A percentile compares a stretch with the other conserved stretches of the same genome.
Conservation (phyloP, 495 filamentous ascomycete genomes). For the Poronia punctata region DNA sequence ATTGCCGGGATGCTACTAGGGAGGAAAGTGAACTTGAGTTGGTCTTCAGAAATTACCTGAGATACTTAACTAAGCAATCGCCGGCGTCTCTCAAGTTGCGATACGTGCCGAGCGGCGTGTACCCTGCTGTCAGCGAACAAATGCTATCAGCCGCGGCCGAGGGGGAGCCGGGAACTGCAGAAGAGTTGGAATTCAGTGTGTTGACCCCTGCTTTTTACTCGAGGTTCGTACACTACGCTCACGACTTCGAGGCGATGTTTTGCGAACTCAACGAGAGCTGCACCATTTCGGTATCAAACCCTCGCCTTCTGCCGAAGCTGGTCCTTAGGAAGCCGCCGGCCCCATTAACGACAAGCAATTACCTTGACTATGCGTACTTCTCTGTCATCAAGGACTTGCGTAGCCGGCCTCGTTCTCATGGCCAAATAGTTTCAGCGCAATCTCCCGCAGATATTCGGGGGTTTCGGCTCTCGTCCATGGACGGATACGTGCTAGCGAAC, state of each 20-base stretch:
- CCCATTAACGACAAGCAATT: conserved; percentile 16
- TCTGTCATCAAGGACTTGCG: conserved; percentile 32
- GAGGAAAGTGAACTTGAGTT: conserved; percentile 43
- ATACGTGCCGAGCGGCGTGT: conserved; percentile 45
- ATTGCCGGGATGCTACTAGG: conserved; percentile 39
- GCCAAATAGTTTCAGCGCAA: conserved; percentile 4
- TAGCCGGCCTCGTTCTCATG: conserved; percentile 25
- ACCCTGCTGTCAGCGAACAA: conserved; percentile 22
- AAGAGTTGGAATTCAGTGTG: conserved; percentile 43
- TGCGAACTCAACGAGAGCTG: conserved; percentile 42
- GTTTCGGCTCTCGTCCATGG: conserved; percentile 37
- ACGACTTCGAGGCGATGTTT: conserved; percentile 45
- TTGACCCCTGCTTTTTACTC: conserved; percentile 56
- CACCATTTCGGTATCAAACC: conserved; percentile 46
- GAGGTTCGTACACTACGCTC: conserved; percentile 45
- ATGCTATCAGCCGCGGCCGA: conserved; percentile 26
- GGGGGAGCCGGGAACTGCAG: not conserved
- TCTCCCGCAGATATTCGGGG: conserved; percentile 25
- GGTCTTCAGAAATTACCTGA: conserved; percentile 47
- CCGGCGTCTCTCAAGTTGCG: conserved; percentile 33
- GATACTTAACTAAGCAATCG: conserved; percentile 36
- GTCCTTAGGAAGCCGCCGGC: conserved; percentile 27
- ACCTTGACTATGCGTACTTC: conserved; percentile 28
- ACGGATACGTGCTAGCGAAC: conserved; percentile 31
- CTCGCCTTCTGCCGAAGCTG: conserved; percentile 36